Conservation (phyloP, 176 grass and related monocot species). For the Oryza longistaminata region DNA sequence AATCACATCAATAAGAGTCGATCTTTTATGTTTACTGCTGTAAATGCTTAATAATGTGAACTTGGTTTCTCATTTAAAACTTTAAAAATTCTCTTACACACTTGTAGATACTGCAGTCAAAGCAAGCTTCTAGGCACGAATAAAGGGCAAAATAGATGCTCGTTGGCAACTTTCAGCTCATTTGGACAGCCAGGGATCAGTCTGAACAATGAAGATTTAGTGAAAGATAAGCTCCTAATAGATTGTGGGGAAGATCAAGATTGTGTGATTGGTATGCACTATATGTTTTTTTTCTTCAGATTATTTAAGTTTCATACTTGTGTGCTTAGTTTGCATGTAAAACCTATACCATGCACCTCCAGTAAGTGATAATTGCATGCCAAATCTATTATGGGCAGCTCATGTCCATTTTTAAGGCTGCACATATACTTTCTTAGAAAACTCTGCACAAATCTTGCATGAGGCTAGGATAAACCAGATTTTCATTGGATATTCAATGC, state of each 20-base stretch:
- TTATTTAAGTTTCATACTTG: neutral
- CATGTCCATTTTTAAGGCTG: neutral
- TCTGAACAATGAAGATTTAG: slow-evolving; percentile 38
- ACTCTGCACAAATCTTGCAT: neutral
- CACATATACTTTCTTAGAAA: neutral
- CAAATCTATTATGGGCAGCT: slow-evolving; percentile 11
- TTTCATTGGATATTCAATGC: slow-evolving; percentile 16
- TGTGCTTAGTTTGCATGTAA: neutral
- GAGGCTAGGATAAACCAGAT: neutral
- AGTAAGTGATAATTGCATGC: neutral
- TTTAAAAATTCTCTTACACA: neutral
- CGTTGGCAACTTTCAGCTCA: slow-evolving; percentile 46
- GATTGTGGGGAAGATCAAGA: slow-evolving; percentile 84
- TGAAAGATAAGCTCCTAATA: slow-evolving; percentile 62
- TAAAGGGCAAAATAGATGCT: slow-evolving; percentile 29
- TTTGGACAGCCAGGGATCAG: slow-evolving; percentile 41
- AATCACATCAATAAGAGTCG: neutral
- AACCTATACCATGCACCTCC: neutral
- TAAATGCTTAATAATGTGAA: neutral
- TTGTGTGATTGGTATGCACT: slow-evolving; percentile 76
- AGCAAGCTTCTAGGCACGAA: slow-evolving; percentile 34
- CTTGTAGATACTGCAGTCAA: slow-evolving; percentile 31
- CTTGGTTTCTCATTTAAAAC: slow-evolving; percentile 18
- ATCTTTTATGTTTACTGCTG: neutral
- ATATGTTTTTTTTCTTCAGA: neutral